Conservation (phyloP, 2,329 filamentous ascomycete species). For the Raffaelea arxii region DNA sequence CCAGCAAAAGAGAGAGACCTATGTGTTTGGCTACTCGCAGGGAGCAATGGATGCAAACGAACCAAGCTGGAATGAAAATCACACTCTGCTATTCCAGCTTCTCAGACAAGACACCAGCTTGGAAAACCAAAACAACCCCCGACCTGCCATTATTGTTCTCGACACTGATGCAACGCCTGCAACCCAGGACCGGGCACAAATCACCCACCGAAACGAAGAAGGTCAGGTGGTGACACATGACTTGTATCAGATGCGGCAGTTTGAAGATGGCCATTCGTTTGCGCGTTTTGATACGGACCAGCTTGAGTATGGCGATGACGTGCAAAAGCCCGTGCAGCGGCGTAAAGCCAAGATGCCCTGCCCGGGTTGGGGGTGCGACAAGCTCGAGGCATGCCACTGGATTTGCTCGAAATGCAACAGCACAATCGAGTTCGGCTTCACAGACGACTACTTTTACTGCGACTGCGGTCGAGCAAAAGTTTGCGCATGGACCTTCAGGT, state of each 20-base stretch:
- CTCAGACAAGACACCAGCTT: neutral
- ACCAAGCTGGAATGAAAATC: neutral
- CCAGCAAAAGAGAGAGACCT: neutral
- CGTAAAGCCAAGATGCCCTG: conserved; percentile 23
- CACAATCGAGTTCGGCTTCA: conserved; percentile 19
- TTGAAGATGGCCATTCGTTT: conserved; percentile 2
- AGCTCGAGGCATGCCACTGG: conserved; percentile 6
- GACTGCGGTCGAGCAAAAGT: conserved; percentile 23
- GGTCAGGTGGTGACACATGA: neutral
- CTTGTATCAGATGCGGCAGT: conserved; percentile 1
- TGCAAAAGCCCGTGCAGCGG: conserved; percentile 16
- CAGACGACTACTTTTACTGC: conserved; percentile 25
- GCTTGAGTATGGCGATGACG: neutral
- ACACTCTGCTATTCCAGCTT: neutral
- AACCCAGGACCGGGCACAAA: neutral
- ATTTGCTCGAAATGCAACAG: conserved; percentile 16
- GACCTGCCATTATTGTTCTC: neutral
- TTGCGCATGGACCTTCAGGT: conserved; percentile 21
- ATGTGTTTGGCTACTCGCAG: neutral
- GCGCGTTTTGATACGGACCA: neutral
- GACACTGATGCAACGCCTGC: conserved; percentile 2
- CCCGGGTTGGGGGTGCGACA: conserved; percentile 17
- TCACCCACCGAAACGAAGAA: neutral
- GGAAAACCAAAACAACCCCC: too few relatives aligned
- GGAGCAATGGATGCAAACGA: neutral